A percentile compares a stretch with the other conserved stretches of the same genome.
phyloP scores from a whole-genome alignment of 2,329 filamentous ascomycete genomes.

The Tolypocladium pustulatum region DNA sequence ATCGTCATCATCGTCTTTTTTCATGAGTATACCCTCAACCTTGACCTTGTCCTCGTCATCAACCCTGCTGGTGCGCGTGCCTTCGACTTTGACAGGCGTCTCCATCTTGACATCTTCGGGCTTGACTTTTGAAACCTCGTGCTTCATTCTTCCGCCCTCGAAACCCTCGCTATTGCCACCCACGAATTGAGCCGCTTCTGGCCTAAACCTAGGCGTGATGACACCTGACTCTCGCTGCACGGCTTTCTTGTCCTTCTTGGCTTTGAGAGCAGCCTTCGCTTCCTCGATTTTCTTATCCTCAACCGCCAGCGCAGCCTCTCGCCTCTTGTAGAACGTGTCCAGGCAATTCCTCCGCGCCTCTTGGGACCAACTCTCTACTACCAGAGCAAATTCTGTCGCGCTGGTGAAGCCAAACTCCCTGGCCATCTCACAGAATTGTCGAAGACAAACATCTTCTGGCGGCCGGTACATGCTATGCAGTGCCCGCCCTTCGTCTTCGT shows the following conservation, averaged over 20 bases:
- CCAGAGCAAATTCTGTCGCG: slow-evolving; percentile 75
- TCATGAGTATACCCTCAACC: slow-evolving; percentile 8
- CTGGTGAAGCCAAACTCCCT: slow-evolving; percentile 64
- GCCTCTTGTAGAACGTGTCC: slow-evolving; percentile 65
- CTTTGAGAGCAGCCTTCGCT: slow-evolving; percentile 1
- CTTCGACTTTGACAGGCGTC: neutral
- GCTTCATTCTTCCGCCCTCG: slow-evolving; percentile 1
- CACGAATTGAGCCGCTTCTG: slow-evolving; percentile 1
- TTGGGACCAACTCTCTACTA: slow-evolving; percentile 85
- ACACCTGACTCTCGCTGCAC: slow-evolving; percentile 1
- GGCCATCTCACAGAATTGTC: slow-evolving; percentile 91
- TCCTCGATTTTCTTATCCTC: slow-evolving; percentile 1
- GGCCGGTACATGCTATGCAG: slow-evolving; percentile 52
- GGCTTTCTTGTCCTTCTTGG: slow-evolving; percentile 1
- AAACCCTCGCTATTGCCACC: slow-evolving; percentile 1
- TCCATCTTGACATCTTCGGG: neutral
- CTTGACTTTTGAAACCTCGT: slow-evolving; percentile 4
- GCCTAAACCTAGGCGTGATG: neutral
- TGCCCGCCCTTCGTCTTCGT: slow-evolving; percentile 17
- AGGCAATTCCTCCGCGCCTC: slow-evolving; percentile 69
- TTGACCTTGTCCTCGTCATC: slow-evolving; percentile 4
- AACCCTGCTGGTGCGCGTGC: neutral
- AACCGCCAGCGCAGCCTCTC: slow-evolving; percentile 36
- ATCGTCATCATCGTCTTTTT: slow-evolving; percentile 7
- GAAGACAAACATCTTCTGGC: slow-evolving; percentile 58